Evolutionary conservation across 768 basidiomycete species (phyloP).

Genomic region (Tephrocybe sp.): DNA sequence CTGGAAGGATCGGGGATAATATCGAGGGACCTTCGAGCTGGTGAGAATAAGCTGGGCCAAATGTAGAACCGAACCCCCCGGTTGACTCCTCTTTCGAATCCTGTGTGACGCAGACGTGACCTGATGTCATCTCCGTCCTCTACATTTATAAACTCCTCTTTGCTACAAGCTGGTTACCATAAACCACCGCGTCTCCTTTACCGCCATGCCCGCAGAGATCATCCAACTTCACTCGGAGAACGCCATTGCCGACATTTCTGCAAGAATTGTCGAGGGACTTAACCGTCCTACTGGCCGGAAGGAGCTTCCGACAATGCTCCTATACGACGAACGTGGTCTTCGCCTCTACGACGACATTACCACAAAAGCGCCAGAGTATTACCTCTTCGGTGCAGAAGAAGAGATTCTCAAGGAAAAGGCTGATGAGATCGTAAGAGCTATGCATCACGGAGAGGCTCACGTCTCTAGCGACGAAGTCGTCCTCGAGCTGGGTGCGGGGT

Average conservation of each 20-base stretch:
- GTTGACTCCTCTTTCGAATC: background rate
- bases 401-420: constrained; percentile 73
- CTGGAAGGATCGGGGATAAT: too few species aligned
- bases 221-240: constrained; percentile 42
- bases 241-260: constrained; percentile 35
- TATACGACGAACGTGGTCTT: constrained; percentile 87
- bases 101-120: constrained; percentile 8
- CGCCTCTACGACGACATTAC: constrained; percentile 86
- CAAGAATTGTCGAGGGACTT: constrained; percentile 55
- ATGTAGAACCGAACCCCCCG: background rate
- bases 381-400: constrained; percentile 87
- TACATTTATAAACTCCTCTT: constrained; percentile 9
- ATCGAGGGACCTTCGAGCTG: too few species aligned
- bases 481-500: constrained; percentile 95
- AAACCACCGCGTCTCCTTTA: background rate
- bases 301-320: constrained; percentile 73
- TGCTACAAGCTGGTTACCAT: background rate
- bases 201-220: constrained; percentile 44
- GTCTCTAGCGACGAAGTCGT: constrained; percentile 52
- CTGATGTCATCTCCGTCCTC: constrained; percentile 13
- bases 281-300: constrained; percentile 51
- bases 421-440: constrained; percentile 68
- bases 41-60: background rate
- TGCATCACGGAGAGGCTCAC: constrained; percentile 49
- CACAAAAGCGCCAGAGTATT: constrained; percentile 77